These are phyloP conservation scores for Tolypocladium pustulatum DNA, from an alignment of 2,329 filamentous ascomycete genomes.

Conservation along the genomic window DNA sequence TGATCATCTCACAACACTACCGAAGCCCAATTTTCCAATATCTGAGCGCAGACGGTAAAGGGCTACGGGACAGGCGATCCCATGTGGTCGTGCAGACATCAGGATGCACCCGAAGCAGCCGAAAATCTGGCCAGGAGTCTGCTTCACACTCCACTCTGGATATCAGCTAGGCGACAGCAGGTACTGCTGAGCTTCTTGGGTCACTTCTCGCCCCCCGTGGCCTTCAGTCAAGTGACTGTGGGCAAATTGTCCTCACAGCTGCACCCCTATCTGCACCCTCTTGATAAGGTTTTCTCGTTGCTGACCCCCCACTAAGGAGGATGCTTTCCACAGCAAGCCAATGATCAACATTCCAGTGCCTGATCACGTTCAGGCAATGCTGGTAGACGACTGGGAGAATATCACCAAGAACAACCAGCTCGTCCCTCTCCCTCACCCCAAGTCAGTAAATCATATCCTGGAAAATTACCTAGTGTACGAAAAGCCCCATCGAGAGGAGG, in stretches of 20 bases:
- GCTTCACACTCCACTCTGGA: not conserved
- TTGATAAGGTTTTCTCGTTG: too few relatives aligned
- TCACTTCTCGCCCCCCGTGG: not conserved
- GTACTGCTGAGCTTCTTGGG: not conserved
- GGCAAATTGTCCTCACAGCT: not conserved
- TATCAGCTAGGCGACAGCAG: not conserved
- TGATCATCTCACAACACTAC: constrained; percentile 6
- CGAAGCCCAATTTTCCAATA: constrained; percentile 4
- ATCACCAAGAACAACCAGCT: constrained; percentile 91
- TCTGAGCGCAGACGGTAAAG: constrained; percentile 1
- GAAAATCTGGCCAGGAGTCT: not conserved
- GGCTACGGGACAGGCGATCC: constrained; percentile 5
- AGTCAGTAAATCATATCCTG: constrained; percentile 67
- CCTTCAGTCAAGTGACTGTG: not conserved
- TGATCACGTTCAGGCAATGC: constrained; percentile 78
- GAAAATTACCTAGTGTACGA: constrained; percentile 69
- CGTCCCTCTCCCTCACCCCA: constrained; percentile 68
- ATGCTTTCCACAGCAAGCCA: constrained; percentile 71
- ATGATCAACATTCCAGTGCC: constrained; percentile 80
- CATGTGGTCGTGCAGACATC: not conserved
- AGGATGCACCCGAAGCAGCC: not conserved
- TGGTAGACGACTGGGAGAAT: constrained; percentile 98
- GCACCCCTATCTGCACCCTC: not conserved
- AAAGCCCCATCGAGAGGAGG: constrained; percentile 51
- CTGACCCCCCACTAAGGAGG: constrained; percentile 53